Conservation (phyloP, 1,139 yeast genomes). For the Geotrichum restrictum region DNA sequence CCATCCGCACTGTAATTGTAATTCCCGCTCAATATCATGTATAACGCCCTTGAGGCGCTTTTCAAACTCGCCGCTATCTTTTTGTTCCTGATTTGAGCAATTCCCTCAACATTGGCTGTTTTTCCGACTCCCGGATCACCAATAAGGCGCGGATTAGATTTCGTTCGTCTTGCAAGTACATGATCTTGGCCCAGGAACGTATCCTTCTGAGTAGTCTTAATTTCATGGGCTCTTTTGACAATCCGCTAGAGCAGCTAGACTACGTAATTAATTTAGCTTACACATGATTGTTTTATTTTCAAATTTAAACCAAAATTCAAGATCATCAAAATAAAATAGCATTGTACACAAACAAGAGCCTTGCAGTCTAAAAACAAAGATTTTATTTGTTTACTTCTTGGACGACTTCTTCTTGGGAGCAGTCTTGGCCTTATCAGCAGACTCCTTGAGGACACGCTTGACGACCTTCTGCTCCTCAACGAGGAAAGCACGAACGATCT, state of each 20-base stretch:
- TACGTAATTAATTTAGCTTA: too few relatives aligned
- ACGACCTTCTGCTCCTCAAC: conserved; percentile 99
- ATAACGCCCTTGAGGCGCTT: conserved; percentile 94
- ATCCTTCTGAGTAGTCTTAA: conserved; percentile 84
- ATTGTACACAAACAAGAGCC: neutral
- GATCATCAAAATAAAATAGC: conserved; percentile 25
- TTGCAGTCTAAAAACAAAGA: too few relatives aligned
- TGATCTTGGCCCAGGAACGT: conserved; percentile 86
- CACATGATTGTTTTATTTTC: too few relatives aligned
- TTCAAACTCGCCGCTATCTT: conserved; percentile 98
- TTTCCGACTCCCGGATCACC: conserved; percentile 99
- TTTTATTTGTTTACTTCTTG: conserved; percentile 24
- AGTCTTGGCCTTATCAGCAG: conserved; percentile 77
- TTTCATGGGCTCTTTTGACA: conserved; percentile 62
- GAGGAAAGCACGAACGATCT: conserved; percentile 98
- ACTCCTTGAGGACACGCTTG: conserved; percentile 96
- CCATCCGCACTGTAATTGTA: too few relatives aligned
- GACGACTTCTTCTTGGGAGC: conserved; percentile 34
- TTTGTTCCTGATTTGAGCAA: conserved; percentile 93
- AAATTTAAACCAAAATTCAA: too few relatives aligned
- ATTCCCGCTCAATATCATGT: conserved; percentile 86
- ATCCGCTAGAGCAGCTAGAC: too few relatives aligned
- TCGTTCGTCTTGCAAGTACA: conserved; percentile 92
- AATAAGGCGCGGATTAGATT: conserved; percentile 89
- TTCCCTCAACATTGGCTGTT: conserved; percentile 96